phyloP scores from a whole-genome alignment of 345 rosid genomes.

The Psidium friedrichsthalianum region DNA sequence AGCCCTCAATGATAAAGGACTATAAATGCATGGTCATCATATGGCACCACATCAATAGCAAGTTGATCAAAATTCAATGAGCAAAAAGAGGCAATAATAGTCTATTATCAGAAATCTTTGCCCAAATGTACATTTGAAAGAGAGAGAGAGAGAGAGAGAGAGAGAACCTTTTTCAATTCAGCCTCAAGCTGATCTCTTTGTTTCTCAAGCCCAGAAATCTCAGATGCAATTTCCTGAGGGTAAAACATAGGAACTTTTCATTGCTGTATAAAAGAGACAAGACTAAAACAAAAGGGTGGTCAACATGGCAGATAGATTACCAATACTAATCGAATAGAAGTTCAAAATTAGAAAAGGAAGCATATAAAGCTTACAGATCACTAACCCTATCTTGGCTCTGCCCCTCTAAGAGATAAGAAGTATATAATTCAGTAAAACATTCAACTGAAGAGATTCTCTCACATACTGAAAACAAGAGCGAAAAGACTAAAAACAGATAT shows the following conservation, averaged over 20 bases:
- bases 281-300: neutral
- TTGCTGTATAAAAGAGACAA: neutral
- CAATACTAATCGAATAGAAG: neutral
- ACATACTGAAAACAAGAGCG: neutral
- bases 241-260: neutral
- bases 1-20: neutral
- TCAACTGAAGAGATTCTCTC: neutral
- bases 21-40: neutral
- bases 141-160: neutral
- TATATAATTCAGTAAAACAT: neutral
- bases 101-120: neutral
- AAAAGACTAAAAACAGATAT: neutral
- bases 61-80: neutral
- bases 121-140: neutral
- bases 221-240: conserved; percentile 73
- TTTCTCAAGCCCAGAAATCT: conserved; percentile 65
- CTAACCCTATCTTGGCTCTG: neutral
- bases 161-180: conserved; percentile 63
- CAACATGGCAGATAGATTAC: neutral
- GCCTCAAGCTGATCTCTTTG: conserved; percentile 89
- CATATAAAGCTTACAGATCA: neutral
- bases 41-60: neutral
- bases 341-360: neutral
- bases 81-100: neutral
- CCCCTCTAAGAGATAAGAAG: neutral